These are phyloP conservation scores for Citrus unshiu DNA, from an alignment of 345 rosid genomes.

Conservation along the genomic window DNA sequence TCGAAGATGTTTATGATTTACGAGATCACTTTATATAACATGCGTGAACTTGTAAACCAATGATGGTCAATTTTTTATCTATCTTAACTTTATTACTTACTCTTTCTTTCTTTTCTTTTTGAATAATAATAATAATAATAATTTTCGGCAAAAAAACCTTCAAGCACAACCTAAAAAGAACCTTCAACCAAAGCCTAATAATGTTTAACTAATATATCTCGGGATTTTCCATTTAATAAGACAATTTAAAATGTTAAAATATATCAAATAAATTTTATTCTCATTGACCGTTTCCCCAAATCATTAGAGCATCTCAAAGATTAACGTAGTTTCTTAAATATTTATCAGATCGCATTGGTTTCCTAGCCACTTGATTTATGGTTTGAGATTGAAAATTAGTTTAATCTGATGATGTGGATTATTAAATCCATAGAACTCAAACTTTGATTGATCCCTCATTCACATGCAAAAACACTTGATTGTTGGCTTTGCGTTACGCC, in stretches of 20 bases:
- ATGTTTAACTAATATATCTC: neutral
- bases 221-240: neutral
- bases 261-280: no score
- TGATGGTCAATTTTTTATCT: no score
- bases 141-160: neutral
- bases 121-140: neutral
- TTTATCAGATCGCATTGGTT: neutral
- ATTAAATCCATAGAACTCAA: neutral
- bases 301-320: constrained; percentile 1
- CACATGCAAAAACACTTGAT: neutral
- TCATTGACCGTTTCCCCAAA: neutral
- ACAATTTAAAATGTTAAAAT: neutral
- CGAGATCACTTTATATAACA: neutral
- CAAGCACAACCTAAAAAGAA: neutral
- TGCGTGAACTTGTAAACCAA: neutral
- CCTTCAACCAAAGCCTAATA: neutral
- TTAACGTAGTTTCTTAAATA: neutral
- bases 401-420: neutral
- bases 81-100: neutral
- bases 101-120: no score
- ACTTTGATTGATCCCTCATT: neutral
- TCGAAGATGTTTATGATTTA: no score
- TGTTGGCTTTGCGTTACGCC: neutral
- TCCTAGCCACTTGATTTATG: neutral
- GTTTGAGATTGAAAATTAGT: neutral